Percentiles rank a stretch among this genome's conserved stretches.
phyloP scores from a whole-genome alignment of 2,329 filamentous ascomycete genomes.

The Graphiopsis chlorocephala region DNA sequence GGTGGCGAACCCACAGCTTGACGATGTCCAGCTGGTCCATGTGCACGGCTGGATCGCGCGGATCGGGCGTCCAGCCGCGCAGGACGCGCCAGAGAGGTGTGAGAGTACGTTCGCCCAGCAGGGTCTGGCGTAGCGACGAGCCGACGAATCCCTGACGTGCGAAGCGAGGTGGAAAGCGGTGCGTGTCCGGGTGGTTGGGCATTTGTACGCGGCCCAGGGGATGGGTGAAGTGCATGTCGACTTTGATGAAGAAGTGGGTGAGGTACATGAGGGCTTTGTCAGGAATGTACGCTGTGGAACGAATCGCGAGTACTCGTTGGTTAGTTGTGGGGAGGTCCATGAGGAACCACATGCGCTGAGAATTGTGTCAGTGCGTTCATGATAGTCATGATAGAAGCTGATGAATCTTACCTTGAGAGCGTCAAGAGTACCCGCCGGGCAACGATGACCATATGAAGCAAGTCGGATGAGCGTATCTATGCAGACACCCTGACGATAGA shows the following conservation, averaged over 20 bases:
- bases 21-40: constrained; percentile 51
- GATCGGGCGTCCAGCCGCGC: constrained; percentile 46
- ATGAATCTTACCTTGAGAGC: constrained; percentile 21
- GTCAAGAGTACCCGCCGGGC: constrained; percentile 25
- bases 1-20: constrained; percentile 58
- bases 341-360: constrained; percentile 68
- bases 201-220: constrained; percentile 44
- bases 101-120: constrained; percentile 39
- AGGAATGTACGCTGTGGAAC: constrained; percentile 54
- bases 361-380: constrained; percentile 38
- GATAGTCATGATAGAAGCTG: background rate
- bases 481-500: constrained; percentile 55
- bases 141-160: constrained; percentile 48
- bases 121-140: constrained; percentile 50
- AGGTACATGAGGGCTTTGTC: constrained; percentile 60
- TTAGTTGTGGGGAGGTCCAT: constrained; percentile 63
- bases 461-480: constrained; percentile 63
- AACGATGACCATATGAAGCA: constrained; percentile 55
- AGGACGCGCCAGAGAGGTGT: constrained; percentile 57
- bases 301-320: constrained; percentile 55
- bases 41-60: constrained; percentile 17
- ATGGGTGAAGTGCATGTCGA: constrained; percentile 67
- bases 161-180: constrained; percentile 16
- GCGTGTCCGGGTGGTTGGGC: constrained; percentile 15
- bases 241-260: constrained; percentile 67